Conservation (phyloP, 352 stramenopile species). For the Globisporangium spiculum region DNA sequence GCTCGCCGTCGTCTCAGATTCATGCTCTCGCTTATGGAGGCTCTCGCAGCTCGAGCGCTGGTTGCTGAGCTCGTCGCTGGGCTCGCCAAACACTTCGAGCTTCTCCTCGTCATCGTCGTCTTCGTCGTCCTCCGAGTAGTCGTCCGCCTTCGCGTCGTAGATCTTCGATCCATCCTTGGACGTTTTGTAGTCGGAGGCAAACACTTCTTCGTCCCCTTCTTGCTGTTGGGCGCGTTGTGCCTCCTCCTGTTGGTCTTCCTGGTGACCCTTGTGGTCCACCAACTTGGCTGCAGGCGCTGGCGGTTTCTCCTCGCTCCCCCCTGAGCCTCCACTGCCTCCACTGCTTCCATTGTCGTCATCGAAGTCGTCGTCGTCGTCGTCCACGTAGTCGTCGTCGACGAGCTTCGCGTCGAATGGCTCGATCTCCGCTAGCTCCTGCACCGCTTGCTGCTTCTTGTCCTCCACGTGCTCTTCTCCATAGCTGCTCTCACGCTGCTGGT, state of each 20-base stretch:
- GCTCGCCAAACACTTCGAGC: constrained; percentile 40
- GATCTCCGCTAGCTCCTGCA: background rate
- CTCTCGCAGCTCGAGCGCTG: constrained; percentile 15
- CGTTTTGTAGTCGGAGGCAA: constrained; percentile 23
- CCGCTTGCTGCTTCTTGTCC: background rate
- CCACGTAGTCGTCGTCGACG: constrained; percentile 19
- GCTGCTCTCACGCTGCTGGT: background rate
- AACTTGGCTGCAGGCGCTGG: constrained; percentile 1
- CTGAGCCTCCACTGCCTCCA: background rate
- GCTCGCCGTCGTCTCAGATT: background rate
- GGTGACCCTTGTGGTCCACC: constrained; percentile 20
- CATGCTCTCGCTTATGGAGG: background rate
- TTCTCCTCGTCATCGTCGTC: constrained; percentile 36
- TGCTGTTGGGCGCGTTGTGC: constrained; percentile 14
- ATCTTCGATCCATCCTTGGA: background rate
- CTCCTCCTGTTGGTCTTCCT: constrained; percentile 13
- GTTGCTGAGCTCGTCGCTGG: constrained; percentile 17
- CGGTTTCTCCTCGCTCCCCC: background rate
- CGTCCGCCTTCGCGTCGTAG: background rate
- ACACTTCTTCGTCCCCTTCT: constrained; percentile 14
- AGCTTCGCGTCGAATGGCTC: constrained; percentile 22
- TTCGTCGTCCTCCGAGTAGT: constrained; percentile 11
- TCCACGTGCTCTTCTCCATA: background rate
- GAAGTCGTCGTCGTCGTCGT: constrained; percentile 17
- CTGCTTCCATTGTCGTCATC: background rate